phyloP scores from a whole-genome alignment of 306 rosid genomes.

The Vigna unguiculata region DNA sequence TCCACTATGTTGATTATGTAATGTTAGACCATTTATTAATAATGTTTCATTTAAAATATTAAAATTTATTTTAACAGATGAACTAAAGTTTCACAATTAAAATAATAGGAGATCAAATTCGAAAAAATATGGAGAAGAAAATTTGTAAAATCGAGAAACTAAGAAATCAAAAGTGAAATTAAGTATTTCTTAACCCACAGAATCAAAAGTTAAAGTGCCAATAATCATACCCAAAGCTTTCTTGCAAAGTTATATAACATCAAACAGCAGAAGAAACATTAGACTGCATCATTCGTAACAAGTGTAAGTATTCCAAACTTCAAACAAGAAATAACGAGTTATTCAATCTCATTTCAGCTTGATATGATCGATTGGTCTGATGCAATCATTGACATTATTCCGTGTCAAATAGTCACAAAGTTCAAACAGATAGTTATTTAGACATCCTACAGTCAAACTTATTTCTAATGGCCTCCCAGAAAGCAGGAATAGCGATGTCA shows the following conservation, averaged over 20 bases:
- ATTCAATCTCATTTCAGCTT: conserved; percentile 31
- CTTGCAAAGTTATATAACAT: conserved; percentile 14
- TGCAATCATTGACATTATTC: conserved; percentile 22
- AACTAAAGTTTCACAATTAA: background rate
- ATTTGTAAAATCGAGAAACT: too few relatives aligned
- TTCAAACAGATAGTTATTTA: conserved; percentile 42
- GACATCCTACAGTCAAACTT: conserved; percentile 55
- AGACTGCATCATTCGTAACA: background rate
- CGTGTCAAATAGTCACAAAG: background rate
- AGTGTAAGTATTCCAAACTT: conserved; percentile 30
- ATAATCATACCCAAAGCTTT: background rate
- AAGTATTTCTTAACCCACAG: too few relatives aligned
- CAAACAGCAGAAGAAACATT: conserved; percentile 34
- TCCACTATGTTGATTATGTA: background rate
- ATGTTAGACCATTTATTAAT: background rate
- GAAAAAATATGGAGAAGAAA: background rate
- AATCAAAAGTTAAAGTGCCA: background rate
- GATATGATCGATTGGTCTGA: background rate
- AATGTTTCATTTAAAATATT: too few relatives aligned
- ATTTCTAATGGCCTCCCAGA: conserved; percentile 83
- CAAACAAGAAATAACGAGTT: conserved; percentile 19
- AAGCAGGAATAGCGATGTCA: conserved; percentile 76
- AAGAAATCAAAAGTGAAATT: too few relatives aligned
- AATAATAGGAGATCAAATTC: background rate
- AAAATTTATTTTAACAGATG: background rate